Evolutionary conservation across 495 filamentous ascomycete species (phyloP).

Genomic region (Evansstolkia leycettana): DNA sequence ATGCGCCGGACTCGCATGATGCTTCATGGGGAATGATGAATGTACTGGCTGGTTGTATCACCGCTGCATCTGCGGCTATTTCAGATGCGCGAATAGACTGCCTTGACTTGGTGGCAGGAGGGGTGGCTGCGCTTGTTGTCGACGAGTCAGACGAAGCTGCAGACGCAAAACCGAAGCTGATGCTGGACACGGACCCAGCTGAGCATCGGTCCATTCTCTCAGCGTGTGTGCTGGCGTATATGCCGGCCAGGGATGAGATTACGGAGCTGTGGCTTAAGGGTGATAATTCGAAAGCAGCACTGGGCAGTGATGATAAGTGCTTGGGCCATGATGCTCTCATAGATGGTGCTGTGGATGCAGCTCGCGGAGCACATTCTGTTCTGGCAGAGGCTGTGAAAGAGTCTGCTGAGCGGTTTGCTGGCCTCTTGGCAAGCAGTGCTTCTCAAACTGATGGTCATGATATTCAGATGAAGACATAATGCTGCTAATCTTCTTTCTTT

Average conservation of each 20-base stretch:
- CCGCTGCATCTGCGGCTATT: conserved; percentile 88
- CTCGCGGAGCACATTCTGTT: conserved; percentile 43
- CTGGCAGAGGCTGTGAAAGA: conserved; percentile 47
- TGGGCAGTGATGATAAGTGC: conserved; percentile 15
- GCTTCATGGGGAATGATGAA: conserved; percentile 73
- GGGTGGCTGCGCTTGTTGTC: conserved; percentile 69
- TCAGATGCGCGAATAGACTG: conserved; percentile 94
- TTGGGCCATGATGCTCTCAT: conserved; percentile 40
- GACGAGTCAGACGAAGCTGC: conserved; percentile 22
- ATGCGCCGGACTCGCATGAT: conserved; percentile 33
- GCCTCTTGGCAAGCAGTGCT: conserved; percentile 1
- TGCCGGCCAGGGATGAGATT: conserved; percentile 78
- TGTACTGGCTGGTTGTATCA: conserved; percentile 84
- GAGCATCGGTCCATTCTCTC: conserved; percentile 62
- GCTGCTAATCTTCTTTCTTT: neutral
- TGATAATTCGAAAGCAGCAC: conserved; percentile 32
- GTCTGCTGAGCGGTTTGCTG: conserved; percentile 26
- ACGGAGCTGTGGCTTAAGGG: conserved; percentile 93
- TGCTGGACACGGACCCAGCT: conserved; percentile 74
- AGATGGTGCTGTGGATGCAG: conserved; percentile 53
- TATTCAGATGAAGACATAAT: neutral
- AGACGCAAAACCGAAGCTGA: conserved; percentile 33
- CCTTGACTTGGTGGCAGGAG: conserved; percentile 79
- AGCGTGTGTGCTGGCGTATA: conserved; percentile 82
- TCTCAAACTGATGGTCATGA: neutral